Evolutionary conservation across 2,329 filamentous ascomycete species (phyloP).

Genomic region (Fusarium sp.): DNA sequence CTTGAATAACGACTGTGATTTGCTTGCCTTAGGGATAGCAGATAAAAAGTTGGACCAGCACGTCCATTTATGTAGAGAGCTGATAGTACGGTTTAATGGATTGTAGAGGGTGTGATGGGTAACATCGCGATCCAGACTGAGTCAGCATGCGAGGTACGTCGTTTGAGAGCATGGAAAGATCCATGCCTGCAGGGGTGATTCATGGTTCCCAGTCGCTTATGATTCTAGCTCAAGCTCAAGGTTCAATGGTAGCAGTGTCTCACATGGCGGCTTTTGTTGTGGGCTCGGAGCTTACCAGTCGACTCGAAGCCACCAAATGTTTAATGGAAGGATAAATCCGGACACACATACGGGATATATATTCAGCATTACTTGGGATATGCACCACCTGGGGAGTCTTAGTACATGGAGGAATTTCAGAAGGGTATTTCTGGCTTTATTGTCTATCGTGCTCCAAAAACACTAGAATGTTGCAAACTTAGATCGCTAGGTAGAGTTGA

Average conservation of each 20-base stretch:
- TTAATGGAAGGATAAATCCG: not conserved
- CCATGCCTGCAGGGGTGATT: not conserved
- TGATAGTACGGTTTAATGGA: rapidly evolving
- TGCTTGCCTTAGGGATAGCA: rapidly evolving
- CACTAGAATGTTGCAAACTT: not conserved
- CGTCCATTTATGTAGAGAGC: conserved; percentile 7
- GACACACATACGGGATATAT: not conserved
- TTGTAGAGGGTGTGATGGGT: too few relatives aligned
- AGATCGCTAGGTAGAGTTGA: not conserved
- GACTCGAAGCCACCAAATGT: not conserved
- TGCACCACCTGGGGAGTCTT: too few relatives aligned
- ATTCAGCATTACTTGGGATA: too few relatives aligned
- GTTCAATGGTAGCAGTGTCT: conserved; percentile 3
- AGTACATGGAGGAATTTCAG: not conserved
- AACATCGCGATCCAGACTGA: not conserved
- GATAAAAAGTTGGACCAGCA: not conserved
- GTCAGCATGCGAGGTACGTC: not conserved
- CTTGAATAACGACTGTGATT: not conserved
- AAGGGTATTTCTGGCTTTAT: not conserved
- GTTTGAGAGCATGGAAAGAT: not conserved
- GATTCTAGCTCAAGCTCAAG: conserved; percentile 2
- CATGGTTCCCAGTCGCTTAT: not conserved
- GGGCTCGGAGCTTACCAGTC: not conserved
- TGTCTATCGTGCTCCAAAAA: not conserved
- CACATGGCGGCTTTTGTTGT: not conserved